phyloP scores from a whole-genome alignment of 2,329 filamentous ascomycete genomes.

The Xylariales sp. region DNA sequence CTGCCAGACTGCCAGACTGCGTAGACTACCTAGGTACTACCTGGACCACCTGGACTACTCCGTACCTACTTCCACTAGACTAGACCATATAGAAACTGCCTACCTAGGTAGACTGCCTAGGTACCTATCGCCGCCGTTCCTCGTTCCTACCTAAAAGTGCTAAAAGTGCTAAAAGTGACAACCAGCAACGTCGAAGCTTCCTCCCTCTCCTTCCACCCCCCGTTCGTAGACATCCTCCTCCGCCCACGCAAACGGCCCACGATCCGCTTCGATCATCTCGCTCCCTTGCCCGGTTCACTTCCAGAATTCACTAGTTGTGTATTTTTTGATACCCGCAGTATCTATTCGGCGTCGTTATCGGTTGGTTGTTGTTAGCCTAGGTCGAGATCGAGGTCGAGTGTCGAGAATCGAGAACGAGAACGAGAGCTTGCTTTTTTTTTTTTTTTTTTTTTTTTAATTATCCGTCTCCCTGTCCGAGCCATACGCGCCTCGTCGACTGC shows the following conservation, averaged over 20 bases:
- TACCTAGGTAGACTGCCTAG: background rate
- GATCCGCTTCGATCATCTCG: conserved; percentile 27
- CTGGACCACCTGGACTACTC: too few relatives aligned
- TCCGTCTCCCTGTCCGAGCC: conserved; percentile 33
- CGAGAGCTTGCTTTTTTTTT: conserved; percentile 4
- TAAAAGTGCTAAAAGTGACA: conserved; percentile 1
- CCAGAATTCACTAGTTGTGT: conserved; percentile 38
- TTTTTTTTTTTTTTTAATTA: too few relatives aligned
- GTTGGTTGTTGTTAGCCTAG: conserved; percentile 22
- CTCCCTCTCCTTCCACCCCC: conserved; percentile 21
- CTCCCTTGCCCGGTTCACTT: conserved; percentile 12
- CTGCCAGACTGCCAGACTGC: too few relatives aligned
- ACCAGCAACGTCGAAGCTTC: conserved; percentile 33
- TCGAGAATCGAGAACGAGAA: conserved; percentile 17
- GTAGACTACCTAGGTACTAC: too few relatives aligned
- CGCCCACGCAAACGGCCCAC: conserved; percentile 30
- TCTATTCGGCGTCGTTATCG: conserved; percentile 33
- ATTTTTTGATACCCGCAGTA: conserved; percentile 39
- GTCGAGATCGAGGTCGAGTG: conserved; percentile 20
- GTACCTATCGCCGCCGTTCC: conserved; percentile 34
- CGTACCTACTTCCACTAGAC: too few relatives aligned
- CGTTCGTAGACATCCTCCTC: conserved; percentile 17
- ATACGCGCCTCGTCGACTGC: conserved; percentile 28
- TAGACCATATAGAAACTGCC: too few relatives aligned
- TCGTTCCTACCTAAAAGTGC: conserved; percentile 38